Percentiles rank a stretch among this genome's conserved stretches.
Conservation (phyloP, 257 asterid genomes). For the Plectranthus barbatus region DNA sequence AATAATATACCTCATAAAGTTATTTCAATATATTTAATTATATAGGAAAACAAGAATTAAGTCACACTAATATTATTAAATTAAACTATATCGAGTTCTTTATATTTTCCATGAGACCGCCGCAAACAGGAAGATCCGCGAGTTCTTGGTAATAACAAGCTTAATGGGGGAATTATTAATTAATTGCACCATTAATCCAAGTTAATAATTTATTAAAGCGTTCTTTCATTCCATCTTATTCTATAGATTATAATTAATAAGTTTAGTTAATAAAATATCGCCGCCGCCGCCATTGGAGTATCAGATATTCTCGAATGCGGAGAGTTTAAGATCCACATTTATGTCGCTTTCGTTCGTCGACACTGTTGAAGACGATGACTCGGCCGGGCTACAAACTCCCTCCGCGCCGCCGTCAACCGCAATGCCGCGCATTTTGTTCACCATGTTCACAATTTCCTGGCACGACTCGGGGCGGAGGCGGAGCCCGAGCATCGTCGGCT, state of each 20-base stretch:
- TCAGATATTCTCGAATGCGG: not conserved
- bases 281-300: not conserved
- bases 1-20: too few species aligned
- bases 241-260: too few species aligned
- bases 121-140: not conserved
- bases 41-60: too few species aligned
- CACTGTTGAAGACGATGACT: not conserved
- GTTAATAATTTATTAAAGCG: too few species aligned
- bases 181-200: not conserved
- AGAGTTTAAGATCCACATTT: constrained; percentile 1
- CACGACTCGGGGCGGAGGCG: constrained; percentile 6
- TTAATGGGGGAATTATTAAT: too few species aligned
- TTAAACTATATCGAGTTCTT: not conserved
- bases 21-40: too few species aligned
- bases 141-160: too few species aligned
- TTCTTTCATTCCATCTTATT: not conserved
- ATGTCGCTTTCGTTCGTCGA: not conserved
- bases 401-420: too few species aligned
- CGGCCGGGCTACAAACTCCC: not conserved
- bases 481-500: not conserved
- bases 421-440: not conserved
- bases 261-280: too few species aligned
- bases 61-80: not conserved
- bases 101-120: not conserved
- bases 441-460: not conserved